These are phyloP conservation scores for Venturiaceae sp. DNA, from an alignment of 2,329 filamentous ascomycete species.

Conservation along the genomic window DNA sequence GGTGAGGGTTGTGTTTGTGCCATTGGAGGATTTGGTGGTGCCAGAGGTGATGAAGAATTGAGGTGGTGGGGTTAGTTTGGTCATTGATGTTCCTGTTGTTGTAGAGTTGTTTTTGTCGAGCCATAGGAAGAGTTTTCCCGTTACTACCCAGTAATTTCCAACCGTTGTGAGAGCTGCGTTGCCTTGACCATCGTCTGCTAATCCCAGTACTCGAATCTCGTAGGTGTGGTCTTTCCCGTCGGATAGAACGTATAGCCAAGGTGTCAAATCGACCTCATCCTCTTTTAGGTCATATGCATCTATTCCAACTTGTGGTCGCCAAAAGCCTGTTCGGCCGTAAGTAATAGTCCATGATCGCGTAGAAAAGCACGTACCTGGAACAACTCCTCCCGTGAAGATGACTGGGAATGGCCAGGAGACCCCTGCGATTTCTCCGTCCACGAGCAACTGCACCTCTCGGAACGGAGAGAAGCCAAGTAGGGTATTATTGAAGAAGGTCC, in stretches of 20 bases:
- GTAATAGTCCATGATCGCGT: not conserved
- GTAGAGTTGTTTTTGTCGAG: conserved; percentile 22
- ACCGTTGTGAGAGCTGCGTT: conserved; percentile 32
- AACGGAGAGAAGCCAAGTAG: conserved; percentile 64
- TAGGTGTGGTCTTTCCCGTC: conserved; percentile 58
- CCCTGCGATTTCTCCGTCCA: conserved; percentile 64
- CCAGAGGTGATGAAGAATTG: conserved; percentile 27
- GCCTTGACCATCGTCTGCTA: conserved; percentile 40
- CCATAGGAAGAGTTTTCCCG: conserved; percentile 59
- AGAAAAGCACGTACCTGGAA: conserved; percentile 33
- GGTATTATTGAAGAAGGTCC: conserved; percentile 40
- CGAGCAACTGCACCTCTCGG: conserved; percentile 66
- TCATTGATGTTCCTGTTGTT: conserved; percentile 39
- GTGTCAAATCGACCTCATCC: conserved; percentile 73
- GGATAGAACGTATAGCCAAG: conserved; percentile 61
- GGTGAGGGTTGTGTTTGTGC: conserved; percentile 48
- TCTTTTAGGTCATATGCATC: conserved; percentile 72
- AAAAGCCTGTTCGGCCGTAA: conserved; percentile 40
- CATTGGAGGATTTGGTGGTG: conserved; percentile 24
- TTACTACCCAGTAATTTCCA: conserved; percentile 63
- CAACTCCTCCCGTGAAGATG: conserved; percentile 76
- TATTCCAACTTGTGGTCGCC: conserved; percentile 68
- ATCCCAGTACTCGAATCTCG: conserved; percentile 55
- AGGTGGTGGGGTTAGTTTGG: conserved; percentile 38
- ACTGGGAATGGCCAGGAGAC: conserved; percentile 74